Conservation (phyloP, 768 basidiomycete species). For the Atractiella rhizophila region DNA sequence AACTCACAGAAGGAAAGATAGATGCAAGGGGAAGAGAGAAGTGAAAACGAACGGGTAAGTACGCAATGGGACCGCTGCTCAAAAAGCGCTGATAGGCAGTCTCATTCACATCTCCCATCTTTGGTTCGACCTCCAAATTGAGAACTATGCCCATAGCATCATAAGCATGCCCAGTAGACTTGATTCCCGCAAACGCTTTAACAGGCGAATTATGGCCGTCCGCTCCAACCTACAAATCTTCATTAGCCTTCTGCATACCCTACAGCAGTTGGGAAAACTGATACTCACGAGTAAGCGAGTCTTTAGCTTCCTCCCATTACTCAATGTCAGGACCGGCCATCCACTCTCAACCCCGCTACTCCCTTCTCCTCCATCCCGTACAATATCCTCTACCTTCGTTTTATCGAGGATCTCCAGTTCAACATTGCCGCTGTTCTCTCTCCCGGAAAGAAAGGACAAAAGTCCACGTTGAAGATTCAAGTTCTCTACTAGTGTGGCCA, state of each 20-base stretch:
- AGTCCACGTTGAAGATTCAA: slow-evolving; percentile 72
- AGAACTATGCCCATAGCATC: slow-evolving; percentile 71
- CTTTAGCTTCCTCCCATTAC: slow-evolving; percentile 30
- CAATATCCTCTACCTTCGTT: slow-evolving; percentile 47
- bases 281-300: slow-evolving; percentile 11
- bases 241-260: not conserved
- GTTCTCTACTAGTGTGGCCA: slow-evolving; percentile 77
- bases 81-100: slow-evolving; percentile 86
- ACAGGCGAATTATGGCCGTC: slow-evolving; percentile 92
- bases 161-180: slow-evolving; percentile 77
- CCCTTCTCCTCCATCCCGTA: slow-evolving; percentile 26
- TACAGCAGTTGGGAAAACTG: not conserved
- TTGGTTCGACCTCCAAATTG: slow-evolving; percentile 47
- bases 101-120: slow-evolving; percentile 29
- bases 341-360: too few relatives aligned
- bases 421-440: slow-evolving; percentile 19
- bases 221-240: slow-evolving; percentile 45
- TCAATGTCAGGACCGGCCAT: slow-evolving; percentile 60
- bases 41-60: slow-evolving; percentile 34
- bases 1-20: not conserved
- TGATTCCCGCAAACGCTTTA: slow-evolving; percentile 54
- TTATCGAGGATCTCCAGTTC: slow-evolving; percentile 43
- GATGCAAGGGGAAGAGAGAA: not conserved
- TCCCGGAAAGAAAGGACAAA: slow-evolving; percentile 33
- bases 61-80: slow-evolving; percentile 82